These are phyloP conservation scores for Vigna trinervia DNA, from an alignment of 306 rosid species.

Conservation along the genomic window DNA sequence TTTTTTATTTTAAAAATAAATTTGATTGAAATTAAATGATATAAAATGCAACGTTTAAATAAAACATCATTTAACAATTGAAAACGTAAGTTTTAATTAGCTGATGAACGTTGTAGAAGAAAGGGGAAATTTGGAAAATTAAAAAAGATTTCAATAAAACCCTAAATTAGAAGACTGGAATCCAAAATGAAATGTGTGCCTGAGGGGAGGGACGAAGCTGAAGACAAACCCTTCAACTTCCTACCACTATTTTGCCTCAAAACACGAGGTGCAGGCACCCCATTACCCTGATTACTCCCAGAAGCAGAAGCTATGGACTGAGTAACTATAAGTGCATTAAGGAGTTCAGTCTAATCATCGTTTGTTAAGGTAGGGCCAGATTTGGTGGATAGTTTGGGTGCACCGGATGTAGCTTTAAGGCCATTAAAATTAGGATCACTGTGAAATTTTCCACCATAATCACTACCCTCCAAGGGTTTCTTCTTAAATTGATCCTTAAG, in stretches of 20 bases:
- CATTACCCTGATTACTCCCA: conserved; percentile 51
- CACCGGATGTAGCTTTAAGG: conserved; percentile 47
- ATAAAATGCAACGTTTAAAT: too few relatives aligned
- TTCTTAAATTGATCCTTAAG: conserved; percentile 86
- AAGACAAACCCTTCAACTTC: conserved; percentile 53
- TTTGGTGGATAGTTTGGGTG: conserved; percentile 58
- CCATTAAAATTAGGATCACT: conserved; percentile 60
- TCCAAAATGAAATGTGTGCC: too few relatives aligned
- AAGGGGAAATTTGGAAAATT: too few relatives aligned
- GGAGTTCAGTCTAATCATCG: conserved; percentile 92
- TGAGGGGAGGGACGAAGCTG: conserved; percentile 22
- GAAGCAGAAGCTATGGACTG: conserved; percentile 49
- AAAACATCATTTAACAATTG: too few relatives aligned
- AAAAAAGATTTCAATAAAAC: too few relatives aligned
- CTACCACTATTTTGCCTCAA: conserved; percentile 62
- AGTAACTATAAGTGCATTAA: conserved; percentile 63
- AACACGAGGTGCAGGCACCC: conserved; percentile 52
- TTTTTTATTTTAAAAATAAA: too few relatives aligned
- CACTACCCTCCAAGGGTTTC: conserved; percentile 58
- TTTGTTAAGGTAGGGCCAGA: conserved; percentile 62
- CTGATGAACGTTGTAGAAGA: too few relatives aligned
- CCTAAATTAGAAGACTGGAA: too few relatives aligned
- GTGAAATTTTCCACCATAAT: conserved; percentile 61
- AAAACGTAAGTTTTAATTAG: too few relatives aligned
- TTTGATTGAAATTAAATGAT: too few relatives aligned